Evolutionary conservation across 306 rosid genomes (phyloP).

Genomic region (Hylodesmum podocarpum): DNA sequence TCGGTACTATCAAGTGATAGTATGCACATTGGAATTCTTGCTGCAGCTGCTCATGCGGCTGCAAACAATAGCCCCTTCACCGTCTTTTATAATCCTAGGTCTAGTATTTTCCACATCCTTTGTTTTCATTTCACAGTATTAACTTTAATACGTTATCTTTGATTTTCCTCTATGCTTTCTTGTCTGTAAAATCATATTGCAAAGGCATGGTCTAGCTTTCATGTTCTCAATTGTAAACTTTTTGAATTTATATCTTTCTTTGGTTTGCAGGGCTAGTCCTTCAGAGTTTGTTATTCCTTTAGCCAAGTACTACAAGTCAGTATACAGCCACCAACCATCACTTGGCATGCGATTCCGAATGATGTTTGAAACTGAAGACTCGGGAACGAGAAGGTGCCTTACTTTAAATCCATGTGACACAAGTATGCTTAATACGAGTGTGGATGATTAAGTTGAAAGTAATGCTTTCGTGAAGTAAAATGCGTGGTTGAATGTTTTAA

Average conservation of each 20-base stretch:
- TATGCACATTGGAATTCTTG: slow-evolving; percentile 98
- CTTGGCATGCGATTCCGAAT: slow-evolving; percentile 97
- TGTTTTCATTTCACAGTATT: neutral
- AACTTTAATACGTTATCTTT: neutral
- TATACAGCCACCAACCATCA: slow-evolving; percentile 82
- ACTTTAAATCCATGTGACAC: slow-evolving; percentile 17
- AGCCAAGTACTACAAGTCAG: slow-evolving; percentile 96
- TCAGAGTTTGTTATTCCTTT: slow-evolving; percentile 97
- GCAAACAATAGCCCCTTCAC: slow-evolving; percentile 92
- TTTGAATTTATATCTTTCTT: slow-evolving; percentile 12
- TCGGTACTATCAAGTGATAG: slow-evolving; percentile 94
- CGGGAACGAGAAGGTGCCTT: slow-evolving; percentile 93
- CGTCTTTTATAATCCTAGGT: slow-evolving; percentile 94
- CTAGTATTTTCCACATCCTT: neutral
- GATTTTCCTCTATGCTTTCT: neutral
- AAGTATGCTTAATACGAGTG: neutral
- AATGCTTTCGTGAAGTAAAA: slow-evolving; percentile 4
- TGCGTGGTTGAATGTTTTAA: slow-evolving; percentile 16
- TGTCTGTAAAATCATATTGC: slow-evolving; percentile 3
- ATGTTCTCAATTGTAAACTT: neutral
- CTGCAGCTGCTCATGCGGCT: slow-evolving; percentile 97
- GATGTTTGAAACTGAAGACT: slow-evolving; percentile 99
- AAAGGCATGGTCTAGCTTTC: neutral
- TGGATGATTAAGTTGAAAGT: neutral
- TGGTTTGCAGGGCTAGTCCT: slow-evolving; percentile 86